A percentile compares a stretch with the other conserved stretches of the same genome.
Conservation (phyloP, 495 filamentous ascomycete genomes). For the Collariella sp. region DNA sequence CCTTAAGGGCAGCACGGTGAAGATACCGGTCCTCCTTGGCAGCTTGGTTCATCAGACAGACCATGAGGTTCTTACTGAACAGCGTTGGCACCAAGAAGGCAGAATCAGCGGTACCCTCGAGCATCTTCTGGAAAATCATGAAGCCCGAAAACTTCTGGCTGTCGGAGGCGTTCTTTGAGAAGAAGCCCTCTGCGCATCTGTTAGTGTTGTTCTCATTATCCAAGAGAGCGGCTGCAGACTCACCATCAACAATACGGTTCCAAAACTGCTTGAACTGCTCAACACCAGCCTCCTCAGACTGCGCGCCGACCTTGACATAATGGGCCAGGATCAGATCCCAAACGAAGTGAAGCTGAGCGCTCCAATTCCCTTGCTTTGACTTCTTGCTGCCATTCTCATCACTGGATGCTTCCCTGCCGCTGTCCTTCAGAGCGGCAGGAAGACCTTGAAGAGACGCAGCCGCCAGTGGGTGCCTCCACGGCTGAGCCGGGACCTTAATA, state of each 20-base stretch:
- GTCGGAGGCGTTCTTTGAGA: conserved; percentile 67
- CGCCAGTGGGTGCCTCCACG: conserved; percentile 73
- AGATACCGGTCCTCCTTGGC: conserved; percentile 75
- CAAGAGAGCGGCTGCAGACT: conserved; percentile 28
- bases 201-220: conserved; percentile 22
- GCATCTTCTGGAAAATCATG: conserved; percentile 65
- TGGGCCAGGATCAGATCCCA: conserved; percentile 67
- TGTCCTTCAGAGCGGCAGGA: conserved; percentile 71
- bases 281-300: conserved; percentile 17
- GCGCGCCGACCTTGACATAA: conserved; percentile 32
- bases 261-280: conserved; percentile 70
- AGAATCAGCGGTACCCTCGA: conserved; percentile 41
- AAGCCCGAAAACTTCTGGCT: conserved; percentile 90
- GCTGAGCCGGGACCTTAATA: conserved; percentile 52
- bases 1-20: conserved; percentile 67
- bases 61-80: conserved; percentile 76
- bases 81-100: conserved; percentile 34
- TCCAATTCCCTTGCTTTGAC: conserved; percentile 55
- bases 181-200: conserved; percentile 57
- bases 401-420: conserved; percentile 45
- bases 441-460: conserved; percentile 52
- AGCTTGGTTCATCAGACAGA: conserved; percentile 79
- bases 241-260: conserved; percentile 80
- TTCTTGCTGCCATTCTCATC: conserved; percentile 38
- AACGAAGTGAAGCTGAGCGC: conserved; percentile 73